Base-by-base conservation (phyloP, 805 yeast genomes). In the Saccharomycodes ludwigii region DNA sequence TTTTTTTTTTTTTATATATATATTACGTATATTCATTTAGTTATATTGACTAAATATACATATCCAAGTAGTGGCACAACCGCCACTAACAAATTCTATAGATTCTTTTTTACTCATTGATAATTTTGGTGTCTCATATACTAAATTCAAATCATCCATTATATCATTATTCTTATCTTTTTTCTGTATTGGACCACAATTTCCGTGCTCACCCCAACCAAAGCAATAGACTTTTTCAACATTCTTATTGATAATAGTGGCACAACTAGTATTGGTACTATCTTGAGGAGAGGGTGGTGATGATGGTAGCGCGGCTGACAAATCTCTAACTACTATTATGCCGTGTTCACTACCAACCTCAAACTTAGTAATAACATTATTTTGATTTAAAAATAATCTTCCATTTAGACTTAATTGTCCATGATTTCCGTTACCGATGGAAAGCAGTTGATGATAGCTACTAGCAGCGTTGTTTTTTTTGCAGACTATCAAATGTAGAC, bases 161-260 rank as follows among this genome's bases (percentile, higher is more conserved):
- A 5, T 6, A 4, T 20, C 16, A 12, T 22, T 29, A 9, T 20
- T 14, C 11, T 21, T 18, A 10, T 21, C 17, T 3, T n/a, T n/a
- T n/a, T n/a, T n/a, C n/a, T n/a, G n/a, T n/a, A 21, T 12, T 6
- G 5, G 30, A 0, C 95, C 94, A 56, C 97, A 88, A 49, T 88
- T 88, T 0, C 98, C 98, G 53, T 88, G 98, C 47, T 91, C 97
- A 10, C 95, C 96, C 98, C 98, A 88, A 1, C 98, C 98, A 97
- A 97, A 91, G 2, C 86, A 67, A 33, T 47, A 58, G 0, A 85
- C 76, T 6, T 35, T 30, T 24, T 52, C 42, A 5, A 24, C 23
- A 7, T 21, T 20, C 11, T 48, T 40, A 1, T 27, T n/a, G n/a
- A n/a, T n/a, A n/a, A n/a, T n/a, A n/a, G 6, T 27, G 12, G 7